Evolutionary conservation across 208 protist genomes (phyloP), one percentile per base, ranked within the genome.

Genomic region (Crithidia acanthocephali): DNA sequence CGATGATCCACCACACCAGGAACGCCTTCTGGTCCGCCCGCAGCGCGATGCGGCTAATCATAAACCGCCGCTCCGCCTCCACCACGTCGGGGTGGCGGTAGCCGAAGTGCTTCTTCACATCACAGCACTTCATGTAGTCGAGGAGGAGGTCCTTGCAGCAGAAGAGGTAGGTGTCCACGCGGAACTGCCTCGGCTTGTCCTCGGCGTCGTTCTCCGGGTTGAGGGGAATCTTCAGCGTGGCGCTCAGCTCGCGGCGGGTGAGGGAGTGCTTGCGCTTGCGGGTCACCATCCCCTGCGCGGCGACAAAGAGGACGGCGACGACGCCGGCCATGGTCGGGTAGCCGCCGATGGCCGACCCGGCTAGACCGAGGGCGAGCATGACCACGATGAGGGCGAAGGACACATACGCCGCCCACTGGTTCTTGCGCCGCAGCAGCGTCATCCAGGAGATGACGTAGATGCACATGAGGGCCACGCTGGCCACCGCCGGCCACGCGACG

Each of bases 1-100:
- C 79, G 48, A 91, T 71, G 6, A 97, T 16, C 90, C 92, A 97
- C 92, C 92, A 97, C 47, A 86, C 68, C 25, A 95, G 60, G 33
- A 97, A 72, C 1, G 78, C 78, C 74, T 87, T 89, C 60, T 97
- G 87, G 72, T 97, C 92, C 9, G 83, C 87, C 9, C 81, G 76
- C 15, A 97, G 67, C 8, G 88, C 80, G n/a, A 95, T 63, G 37
- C 75, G 82, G 33, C 81, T 63, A 45, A 88, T 79, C 32, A 79
- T 81, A 42, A 83, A 86, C 18, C 78, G 47, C 28, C 80, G 53
- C 68, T 95, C 85, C n/a, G 79, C 87, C 37, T 72, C 70, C 37
- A 80, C 73, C 32, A 95, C 76, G 60, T 94, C 76, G 30, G 92
- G 92, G 77, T 97, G 92, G 15, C 77, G 83, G 62, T 87, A 88